Evolutionary conservation across 768 basidiomycete species (phyloP).

Genomic region (Russula abietina): DNA sequence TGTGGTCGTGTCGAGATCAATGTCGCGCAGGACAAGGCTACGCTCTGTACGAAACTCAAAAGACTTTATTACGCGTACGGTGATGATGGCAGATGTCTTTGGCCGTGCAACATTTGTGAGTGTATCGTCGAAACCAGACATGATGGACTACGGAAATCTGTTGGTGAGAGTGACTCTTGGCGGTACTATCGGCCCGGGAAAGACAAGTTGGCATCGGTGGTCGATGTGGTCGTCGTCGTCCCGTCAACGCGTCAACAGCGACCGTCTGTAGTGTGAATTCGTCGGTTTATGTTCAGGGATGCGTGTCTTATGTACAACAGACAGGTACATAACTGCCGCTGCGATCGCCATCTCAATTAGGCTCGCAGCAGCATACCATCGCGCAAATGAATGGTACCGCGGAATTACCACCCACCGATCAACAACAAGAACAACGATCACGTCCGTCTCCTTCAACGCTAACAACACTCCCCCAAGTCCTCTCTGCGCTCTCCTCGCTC

Average conservation of each 20-base stretch:
- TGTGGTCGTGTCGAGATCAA: constrained; percentile 76
- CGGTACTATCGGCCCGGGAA: neutral
- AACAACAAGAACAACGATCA: neutral
- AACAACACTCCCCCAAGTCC: constrained; percentile 60
- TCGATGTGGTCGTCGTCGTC: neutral
- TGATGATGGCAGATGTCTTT: constrained; percentile 73
- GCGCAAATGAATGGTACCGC: constrained; percentile 16
- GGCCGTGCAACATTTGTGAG: constrained; percentile 64
- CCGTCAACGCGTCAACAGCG: neutral
- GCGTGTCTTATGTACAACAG: neutral
- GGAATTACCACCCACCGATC: neutral
- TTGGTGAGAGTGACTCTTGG: neutral
- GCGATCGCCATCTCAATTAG: neutral
- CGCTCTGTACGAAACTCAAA: constrained; percentile 90
- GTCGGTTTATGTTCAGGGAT: neutral
- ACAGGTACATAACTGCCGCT: neutral
- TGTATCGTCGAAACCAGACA: constrained; percentile 36
- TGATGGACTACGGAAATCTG: neutral
- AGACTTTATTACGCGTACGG: constrained; percentile 90
- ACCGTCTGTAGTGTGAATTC: neutral
- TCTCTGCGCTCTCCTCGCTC: constrained; percentile 66
- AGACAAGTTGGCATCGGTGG: too few species aligned
- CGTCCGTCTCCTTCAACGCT: constrained; percentile 34
- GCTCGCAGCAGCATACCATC: neutral
- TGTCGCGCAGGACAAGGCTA: constrained; percentile 72